Evolutionary conservation across 2,329 filamentous ascomycete species (phyloP).

Genomic region (Fusarium ramigenum): DNA sequence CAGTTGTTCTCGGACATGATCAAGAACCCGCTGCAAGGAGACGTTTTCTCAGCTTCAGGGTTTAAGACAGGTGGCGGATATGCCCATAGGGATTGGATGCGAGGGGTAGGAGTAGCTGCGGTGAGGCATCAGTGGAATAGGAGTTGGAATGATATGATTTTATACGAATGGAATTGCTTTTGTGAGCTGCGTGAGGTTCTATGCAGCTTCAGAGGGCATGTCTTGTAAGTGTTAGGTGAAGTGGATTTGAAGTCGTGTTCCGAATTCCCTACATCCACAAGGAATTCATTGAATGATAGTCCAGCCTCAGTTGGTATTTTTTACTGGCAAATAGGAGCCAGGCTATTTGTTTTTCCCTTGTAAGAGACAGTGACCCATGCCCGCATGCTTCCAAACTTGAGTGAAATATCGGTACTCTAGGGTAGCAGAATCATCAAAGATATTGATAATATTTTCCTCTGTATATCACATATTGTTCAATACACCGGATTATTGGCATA

Average conservation of each 20-base stretch:
- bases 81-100: not conserved
- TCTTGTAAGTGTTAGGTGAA: too few species aligned
- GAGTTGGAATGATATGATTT: not conserved
- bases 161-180: not conserved
- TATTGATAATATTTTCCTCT: not conserved
- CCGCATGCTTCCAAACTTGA: fast-evolving
- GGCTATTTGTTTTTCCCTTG: not conserved
- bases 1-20: not conserved
- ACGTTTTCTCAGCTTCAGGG: not conserved
- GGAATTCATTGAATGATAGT: not conserved
- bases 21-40: not conserved
- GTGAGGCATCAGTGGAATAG: not conserved
- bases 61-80: constrained; percentile 8
- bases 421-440: not conserved
- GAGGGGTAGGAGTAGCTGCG: not conserved
- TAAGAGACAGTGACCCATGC: too few species aligned
- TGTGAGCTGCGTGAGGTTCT: not conserved
- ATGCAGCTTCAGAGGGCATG: fast-evolving
- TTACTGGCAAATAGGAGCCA: not conserved
- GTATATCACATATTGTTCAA: too few species aligned
- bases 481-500: not conserved
- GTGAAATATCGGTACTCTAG: not conserved
- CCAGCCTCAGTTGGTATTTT: not conserved
- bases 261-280: not conserved
- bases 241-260: too few species aligned